These are phyloP conservation scores for Cynanchum wilfordii DNA, from an alignment of 257 asterid species.

Conservation along the genomic window DNA sequence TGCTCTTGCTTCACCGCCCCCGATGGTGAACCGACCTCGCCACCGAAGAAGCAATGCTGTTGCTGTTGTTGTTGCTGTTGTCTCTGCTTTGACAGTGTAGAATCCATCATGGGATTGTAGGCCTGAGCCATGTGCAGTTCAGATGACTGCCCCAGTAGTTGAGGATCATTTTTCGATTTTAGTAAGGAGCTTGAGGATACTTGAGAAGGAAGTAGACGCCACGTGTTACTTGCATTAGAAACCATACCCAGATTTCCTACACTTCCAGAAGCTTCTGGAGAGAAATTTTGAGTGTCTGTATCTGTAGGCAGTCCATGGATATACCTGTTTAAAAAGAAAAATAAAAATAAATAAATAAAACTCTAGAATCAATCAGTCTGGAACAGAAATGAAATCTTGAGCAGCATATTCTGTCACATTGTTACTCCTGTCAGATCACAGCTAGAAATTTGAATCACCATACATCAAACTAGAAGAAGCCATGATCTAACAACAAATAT, in stretches of 20 bases:
- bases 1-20: constrained; percentile 60
- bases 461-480: not conserved
- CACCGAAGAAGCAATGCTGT: constrained; percentile 67
- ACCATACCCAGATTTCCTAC: constrained; percentile 53
- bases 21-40: constrained; percentile 42
- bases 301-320: constrained; percentile 46
- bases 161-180: constrained; percentile 48
- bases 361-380: not conserved
- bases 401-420: not conserved
- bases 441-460: not conserved
- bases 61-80: constrained; percentile 76
- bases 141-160: constrained; percentile 34
- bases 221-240: constrained; percentile 41
- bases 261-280: constrained; percentile 53
- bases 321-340: constrained; percentile 38
- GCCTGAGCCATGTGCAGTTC: constrained; percentile 40
- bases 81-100: constrained; percentile 45
- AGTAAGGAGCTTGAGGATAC: constrained; percentile 46
- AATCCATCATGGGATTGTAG: constrained; percentile 42
- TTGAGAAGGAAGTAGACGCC: constrained; percentile 70
- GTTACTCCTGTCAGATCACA: not conserved
- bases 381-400: not conserved
- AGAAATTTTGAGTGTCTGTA: constrained; percentile 47
- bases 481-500: not conserved
- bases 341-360: no score